Evolutionary conservation across 345 rosid genomes (phyloP), one percentile per base, ranked within the genome.

Genomic region (Raphanus raphanistrum): DNA sequence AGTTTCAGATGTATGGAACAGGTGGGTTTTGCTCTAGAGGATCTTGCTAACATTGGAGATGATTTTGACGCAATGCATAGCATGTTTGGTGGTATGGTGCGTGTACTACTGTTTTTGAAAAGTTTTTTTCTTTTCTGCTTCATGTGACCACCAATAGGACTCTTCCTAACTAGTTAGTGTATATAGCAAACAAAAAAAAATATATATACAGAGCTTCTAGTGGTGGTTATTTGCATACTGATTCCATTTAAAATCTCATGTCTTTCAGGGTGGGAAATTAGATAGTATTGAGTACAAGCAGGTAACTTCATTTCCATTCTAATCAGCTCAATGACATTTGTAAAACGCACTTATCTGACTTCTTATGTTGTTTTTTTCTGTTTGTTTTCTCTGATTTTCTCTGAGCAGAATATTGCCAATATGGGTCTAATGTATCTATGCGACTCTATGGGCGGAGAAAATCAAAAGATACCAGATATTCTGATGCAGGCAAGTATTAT

Each of bases 261-360:
- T 41, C 54, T 83, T 84, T 79, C 96, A 94, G 98, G 98, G 85
- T 86, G 92, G 91, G 16, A 90, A 85, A 85, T 76, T 94, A 67
- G 89, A 79, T 73, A 82, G 90, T 50, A 77, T 94, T 86, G 94
- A 87, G 72, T 82, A 82, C 83, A 91, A 94, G 82, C 98, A 94
- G 97, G 98, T 93, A 82, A 15, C 76, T 71, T 43, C 35, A 54
- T 60, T 50, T 74, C 38, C 63, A 2, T 10, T 41, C 25, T 55
- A 10, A 75, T 66, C 54, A 64, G 17, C 15, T 43, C 41, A 45
- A 32, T 31, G 29, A 10, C 54, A 33, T 32, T 48, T 28, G 55
- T 60, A 15, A 33, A 36, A 36, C 8, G 41, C 9, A 35, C 38
- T 62, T 21, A 36, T 36, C 50, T 16, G 48, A 52, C 33, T 72